Evolutionary conservation across 2,329 filamentous ascomycete species (phyloP), one percentile per base, ranked within the genome.

Genomic region (Penicillium verrucosum): DNA sequence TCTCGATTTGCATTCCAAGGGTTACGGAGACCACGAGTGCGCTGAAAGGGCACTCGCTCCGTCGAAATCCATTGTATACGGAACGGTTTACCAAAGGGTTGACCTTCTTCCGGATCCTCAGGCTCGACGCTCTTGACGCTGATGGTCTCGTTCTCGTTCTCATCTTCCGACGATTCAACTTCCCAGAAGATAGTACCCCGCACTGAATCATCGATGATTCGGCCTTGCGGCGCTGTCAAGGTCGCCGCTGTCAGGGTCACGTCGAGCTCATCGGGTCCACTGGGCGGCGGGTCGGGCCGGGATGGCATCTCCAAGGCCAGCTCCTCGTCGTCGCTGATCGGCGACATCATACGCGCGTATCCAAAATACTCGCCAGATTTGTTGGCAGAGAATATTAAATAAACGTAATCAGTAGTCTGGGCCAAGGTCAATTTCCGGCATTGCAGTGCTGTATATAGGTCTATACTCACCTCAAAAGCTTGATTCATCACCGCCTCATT

Each of bases 161-260:
- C 69, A 18, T 78, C 77, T 11, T 71, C 68, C 1, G 86, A 85
- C 0, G 80, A 74, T 48, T 93, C 88, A 7, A 88, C 87, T 72
- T 97, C 93, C 93, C 93, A 97, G 68, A 97, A 97, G 40, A 97
- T 96, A 0, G 92, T 97, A 0, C 93, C 93, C n/a, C 93, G 84
- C 0, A 90, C 89, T 4, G 90, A 92, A 70, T 97, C 93, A 67
- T 96, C 91, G 45, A 97, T 93, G 57, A 97, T 95, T 53, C 87
- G 86, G 25, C 93, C 93, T 67, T 84, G 88, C 0, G 92, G 92
- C 3, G 89, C 88, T 50, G 82, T 87, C 46, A 89, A 86, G 0
- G 89, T 95, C 18, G 90, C 86, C 56, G 88, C 85, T 23, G 91
- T 96, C 0, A 86, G 81, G 11, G 92, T 95, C 6, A 90, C 89